phyloP scores from a whole-genome alignment of 1,284 basidiomycete species.

The Boletus sp. region DNA sequence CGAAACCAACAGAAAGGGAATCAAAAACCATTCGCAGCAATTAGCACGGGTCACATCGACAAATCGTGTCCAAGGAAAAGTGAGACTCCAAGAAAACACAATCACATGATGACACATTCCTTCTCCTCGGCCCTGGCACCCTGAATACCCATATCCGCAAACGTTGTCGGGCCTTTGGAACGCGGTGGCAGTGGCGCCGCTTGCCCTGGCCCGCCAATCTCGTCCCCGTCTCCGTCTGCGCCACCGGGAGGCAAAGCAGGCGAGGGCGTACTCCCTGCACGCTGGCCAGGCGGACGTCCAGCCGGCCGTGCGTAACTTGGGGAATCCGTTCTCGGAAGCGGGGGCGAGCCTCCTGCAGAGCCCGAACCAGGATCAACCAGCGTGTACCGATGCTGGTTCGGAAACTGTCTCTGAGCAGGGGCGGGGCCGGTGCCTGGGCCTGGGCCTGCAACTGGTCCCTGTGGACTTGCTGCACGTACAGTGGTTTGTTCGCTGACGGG shows the following conservation, averaged over 20 bases:
- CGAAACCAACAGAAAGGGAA: background rate
- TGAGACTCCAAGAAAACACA: background rate
- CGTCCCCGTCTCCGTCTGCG: background rate
- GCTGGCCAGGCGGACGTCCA: slow-evolving; percentile 28
- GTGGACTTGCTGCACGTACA: background rate
- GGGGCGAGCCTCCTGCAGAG: slow-evolving; percentile 7
- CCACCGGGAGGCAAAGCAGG: slow-evolving; percentile 3
- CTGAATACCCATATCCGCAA: slow-evolving; percentile 89
- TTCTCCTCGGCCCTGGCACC: slow-evolving; percentile 72
- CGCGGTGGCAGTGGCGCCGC: background rate
- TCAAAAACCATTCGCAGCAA: background rate
- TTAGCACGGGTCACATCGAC: background rate
- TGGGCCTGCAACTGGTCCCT: background rate
- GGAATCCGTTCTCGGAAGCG: slow-evolving; percentile 14
- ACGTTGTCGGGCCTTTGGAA: slow-evolving; percentile 64
- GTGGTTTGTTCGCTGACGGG: background rate
- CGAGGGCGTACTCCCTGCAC: slow-evolving; percentile 17
- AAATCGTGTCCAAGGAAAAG: background rate
- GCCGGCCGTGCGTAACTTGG: slow-evolving; percentile 27
- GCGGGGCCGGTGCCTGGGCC: background rate
- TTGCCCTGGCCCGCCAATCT: background rate
- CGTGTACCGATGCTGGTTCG: slow-evolving; percentile 40
- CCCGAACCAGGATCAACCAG: slow-evolving; percentile 36
- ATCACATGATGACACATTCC: slow-evolving; percentile 78
- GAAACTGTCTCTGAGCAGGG: slow-evolving; percentile 18